Base-by-base conservation (phyloP, 768 basidiomycete species). In the Boletus rex-veris region DNA sequence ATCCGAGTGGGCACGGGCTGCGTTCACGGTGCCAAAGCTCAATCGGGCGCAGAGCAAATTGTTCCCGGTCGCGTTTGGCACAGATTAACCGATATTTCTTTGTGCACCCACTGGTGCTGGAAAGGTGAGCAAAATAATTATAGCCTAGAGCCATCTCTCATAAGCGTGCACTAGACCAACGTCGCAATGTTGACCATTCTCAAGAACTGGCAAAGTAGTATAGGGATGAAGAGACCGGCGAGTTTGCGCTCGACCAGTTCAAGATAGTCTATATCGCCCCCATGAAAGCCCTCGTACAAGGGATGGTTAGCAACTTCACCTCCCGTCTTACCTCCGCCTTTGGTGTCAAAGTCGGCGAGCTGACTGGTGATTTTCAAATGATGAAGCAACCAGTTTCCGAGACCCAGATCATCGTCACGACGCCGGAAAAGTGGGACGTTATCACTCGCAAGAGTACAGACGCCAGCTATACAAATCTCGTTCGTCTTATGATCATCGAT, bases 361-460 rank as follows among this genome's bases (percentile, higher is more conserved):
- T 99, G 50, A 99, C 97, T 1, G 97, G 97, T 24, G 97, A 99
- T 70, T 83, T 91, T 26, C 95, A 98, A 77, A 90, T 98, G 82
- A 99, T 95, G 50, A 99, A 98, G 70, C 86, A 91, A 57, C 95
- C 98, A 71, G 98, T 98, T 50, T 74, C 93, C 9, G 94, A 95
- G 65, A 97, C 96, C 0, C 95, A 98, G 67, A 92, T 99, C 65
- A 98, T 98, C 71, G 94, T 98, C 58, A 97, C 95, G 0, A 98
- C 97, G 0, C 97, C 97, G 0, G 97, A 99, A 74, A 98, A 99
- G 70, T 98, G 92, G 92, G 96, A 99, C 62, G 97, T 99, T 65
- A 96, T 99, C 68, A 98, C 96, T 6, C 88, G 97, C 63, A 99
- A 99, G 76, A 90, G 86, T 60, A 96, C 95, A 0, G 97, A 98